These are phyloP conservation scores for Coemansia asiatica DNA, from an alignment of 192 early-diverging fungal species.

Conservation along the genomic window DNA sequence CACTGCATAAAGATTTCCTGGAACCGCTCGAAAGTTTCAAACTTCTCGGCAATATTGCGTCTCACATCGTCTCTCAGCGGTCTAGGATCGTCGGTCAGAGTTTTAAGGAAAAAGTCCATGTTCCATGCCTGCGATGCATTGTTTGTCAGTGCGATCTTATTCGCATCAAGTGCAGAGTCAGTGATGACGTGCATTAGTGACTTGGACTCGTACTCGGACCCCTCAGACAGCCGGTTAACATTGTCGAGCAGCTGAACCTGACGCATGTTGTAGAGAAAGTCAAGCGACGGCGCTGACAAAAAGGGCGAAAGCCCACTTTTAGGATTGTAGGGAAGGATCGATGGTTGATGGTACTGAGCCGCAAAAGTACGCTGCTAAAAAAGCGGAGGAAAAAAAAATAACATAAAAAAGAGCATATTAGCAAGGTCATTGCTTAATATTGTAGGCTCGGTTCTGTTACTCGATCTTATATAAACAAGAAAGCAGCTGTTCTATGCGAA, in stretches of 20 bases:
- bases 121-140: slow-evolving; percentile 58
- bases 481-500: not conserved
- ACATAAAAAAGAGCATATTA: not conserved
- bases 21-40: slow-evolving; percentile 48
- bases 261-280: slow-evolving; percentile 52
- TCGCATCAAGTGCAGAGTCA: slow-evolving; percentile 32
- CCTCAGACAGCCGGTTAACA: slow-evolving; percentile 48
- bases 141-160: slow-evolving; percentile 38
- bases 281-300: slow-evolving; percentile 36
- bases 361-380: slow-evolving; percentile 20
- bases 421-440: not conserved
- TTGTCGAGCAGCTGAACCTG: slow-evolving; percentile 49
- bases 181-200: slow-evolving; percentile 33
- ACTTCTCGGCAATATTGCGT: slow-evolving; percentile 34
- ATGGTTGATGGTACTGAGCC: slow-evolving; percentile 32
- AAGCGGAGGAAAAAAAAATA: not conserved
- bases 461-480: not conserved
- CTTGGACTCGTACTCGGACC: slow-evolving; percentile 43
- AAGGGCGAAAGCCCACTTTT: slow-evolving; percentile 44
- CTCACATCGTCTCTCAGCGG: slow-evolving; percentile 23
- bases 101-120: slow-evolving; percentile 54
- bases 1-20: slow-evolving; percentile 27
- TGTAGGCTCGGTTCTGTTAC: too few relatives aligned
- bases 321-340: slow-evolving; percentile 32
- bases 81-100: slow-evolving; percentile 29